Percentiles rank a stretch among this genome's conserved stretches.
phyloP scores from a whole-genome alignment of 192 early-diverging fungal species.

The Coemansia furcata region DNA sequence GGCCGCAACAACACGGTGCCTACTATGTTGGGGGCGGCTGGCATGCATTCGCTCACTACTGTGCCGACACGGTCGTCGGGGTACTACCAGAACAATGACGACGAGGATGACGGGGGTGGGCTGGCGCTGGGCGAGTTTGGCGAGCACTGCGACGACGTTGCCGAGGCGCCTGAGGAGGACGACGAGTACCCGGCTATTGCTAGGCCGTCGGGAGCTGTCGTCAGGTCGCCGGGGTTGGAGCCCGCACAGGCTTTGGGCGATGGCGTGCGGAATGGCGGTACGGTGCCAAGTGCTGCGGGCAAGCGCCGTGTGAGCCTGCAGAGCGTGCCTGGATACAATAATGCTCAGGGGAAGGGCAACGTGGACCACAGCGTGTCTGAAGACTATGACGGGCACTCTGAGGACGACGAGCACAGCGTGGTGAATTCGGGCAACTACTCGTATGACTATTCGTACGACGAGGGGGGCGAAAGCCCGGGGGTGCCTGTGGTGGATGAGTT shows the following conservation, averaged over 20 bases:
- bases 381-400: neutral
- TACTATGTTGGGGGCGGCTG: slow-evolving; percentile 13
- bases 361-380: neutral
- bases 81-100: neutral
- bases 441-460: slow-evolving; percentile 25
- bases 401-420: neutral
- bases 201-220: slow-evolving; percentile 29
- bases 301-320: slow-evolving; percentile 34
- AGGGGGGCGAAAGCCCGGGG: neutral
- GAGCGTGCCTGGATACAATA: slow-evolving; percentile 35
- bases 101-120: neutral
- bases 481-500: slow-evolving; percentile 9
- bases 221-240: slow-evolving; percentile 11
- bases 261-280: neutral
- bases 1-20: slow-evolving; percentile 12
- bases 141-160: slow-evolving; percentile 33
- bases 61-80: slow-evolving; percentile 21
- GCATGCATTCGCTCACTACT: slow-evolving; percentile 41
- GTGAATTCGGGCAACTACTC: slow-evolving; percentile 6
- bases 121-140: slow-evolving; percentile 49
- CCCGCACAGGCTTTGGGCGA: neutral
- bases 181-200: slow-evolving; percentile 15
- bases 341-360: neutral
- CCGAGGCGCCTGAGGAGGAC: slow-evolving; percentile 19
- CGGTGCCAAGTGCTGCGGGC: neutral